phyloP scores from a whole-genome alignment of 345 rosid genomes.

The Citrus mangshanensis region DNA sequence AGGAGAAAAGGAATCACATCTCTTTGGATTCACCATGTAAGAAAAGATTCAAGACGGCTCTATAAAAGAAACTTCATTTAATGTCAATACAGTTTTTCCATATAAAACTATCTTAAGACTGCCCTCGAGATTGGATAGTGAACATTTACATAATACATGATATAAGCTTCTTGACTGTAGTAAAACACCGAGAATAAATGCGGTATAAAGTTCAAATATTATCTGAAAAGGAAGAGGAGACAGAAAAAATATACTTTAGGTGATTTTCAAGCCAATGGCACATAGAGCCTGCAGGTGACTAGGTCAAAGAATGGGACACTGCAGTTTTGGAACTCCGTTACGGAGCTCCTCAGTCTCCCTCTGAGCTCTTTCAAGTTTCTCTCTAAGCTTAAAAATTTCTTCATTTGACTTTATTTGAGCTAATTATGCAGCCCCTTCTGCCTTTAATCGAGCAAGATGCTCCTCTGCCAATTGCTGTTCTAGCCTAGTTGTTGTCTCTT shows the following conservation, averaged over 20 bases:
- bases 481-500: conserved; percentile 30
- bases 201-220: not conserved
- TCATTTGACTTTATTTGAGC: conserved; percentile 66
- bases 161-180: not conserved
- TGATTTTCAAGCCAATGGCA: too few species aligned
- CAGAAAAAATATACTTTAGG: too few species aligned
- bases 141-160: not conserved
- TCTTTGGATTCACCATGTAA: not conserved
- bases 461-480: conserved; percentile 75
- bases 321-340: too few species aligned
- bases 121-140: not conserved
- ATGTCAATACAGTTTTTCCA: not conserved
- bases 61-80: not conserved
- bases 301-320: too few species aligned
- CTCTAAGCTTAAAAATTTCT: conserved; percentile 68
- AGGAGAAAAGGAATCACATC: too few species aligned
- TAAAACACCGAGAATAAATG: not conserved
- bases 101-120: not conserved
- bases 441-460: conserved; percentile 68
- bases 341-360: conserved; percentile 37
- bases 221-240: too few species aligned
- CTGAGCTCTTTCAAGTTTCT: conserved; percentile 65
- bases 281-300: too few species aligned
- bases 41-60: not conserved
- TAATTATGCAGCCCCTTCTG: conserved; percentile 52